A percentile compares a stretch with the other conserved stretches of the same genome.
phyloP scores from a whole-genome alignment of 768 basidiomycete species.

The Royoungia palumana region DNA sequence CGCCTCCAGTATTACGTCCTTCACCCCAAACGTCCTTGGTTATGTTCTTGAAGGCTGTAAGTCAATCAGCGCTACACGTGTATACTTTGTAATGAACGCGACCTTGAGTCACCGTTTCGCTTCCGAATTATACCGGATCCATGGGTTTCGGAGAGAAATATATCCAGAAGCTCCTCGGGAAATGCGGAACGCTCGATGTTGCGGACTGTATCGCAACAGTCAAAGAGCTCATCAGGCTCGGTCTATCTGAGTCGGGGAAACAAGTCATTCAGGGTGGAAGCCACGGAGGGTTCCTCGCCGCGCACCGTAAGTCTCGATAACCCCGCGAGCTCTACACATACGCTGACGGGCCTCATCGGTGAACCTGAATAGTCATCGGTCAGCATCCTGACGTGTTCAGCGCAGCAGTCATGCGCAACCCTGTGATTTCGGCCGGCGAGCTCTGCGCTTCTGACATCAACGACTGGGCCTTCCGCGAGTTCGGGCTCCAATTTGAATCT shows the following conservation, averaged over 20 bases:
- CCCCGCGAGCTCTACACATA: too few relatives aligned
- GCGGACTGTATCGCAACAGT: slow-evolving; percentile 58
- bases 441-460: slow-evolving; percentile 60
- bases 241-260: slow-evolving; percentile 49
- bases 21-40: slow-evolving; percentile 40
- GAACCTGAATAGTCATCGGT: slow-evolving; percentile 48
- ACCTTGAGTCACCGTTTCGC: slow-evolving; percentile 49
- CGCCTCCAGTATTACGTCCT: slow-evolving; percentile 44
- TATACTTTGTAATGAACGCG: background rate
- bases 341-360: background rate
- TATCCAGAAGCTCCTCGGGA: slow-evolving; percentile 52
- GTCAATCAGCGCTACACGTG: slow-evolving; percentile 14
- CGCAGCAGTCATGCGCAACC: slow-evolving; percentile 64
- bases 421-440: slow-evolving; percentile 62
- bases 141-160: slow-evolving; percentile 62
- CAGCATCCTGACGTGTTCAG: slow-evolving; percentile 59
- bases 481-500: slow-evolving; percentile 34
- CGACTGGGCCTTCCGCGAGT: slow-evolving; percentile 58
- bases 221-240: slow-evolving; percentile 46
- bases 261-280: slow-evolving; percentile 62
- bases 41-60: slow-evolving; percentile 61
- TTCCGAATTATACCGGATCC: slow-evolving; percentile 68
- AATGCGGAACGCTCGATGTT: slow-evolving; percentile 64
- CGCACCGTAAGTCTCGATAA: slow-evolving; percentile 45
- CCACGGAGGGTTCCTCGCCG: slow-evolving; percentile 65